phyloP scores from a whole-genome alignment of 768 basidiomycete species.

The Polyporus arcularius region DNA sequence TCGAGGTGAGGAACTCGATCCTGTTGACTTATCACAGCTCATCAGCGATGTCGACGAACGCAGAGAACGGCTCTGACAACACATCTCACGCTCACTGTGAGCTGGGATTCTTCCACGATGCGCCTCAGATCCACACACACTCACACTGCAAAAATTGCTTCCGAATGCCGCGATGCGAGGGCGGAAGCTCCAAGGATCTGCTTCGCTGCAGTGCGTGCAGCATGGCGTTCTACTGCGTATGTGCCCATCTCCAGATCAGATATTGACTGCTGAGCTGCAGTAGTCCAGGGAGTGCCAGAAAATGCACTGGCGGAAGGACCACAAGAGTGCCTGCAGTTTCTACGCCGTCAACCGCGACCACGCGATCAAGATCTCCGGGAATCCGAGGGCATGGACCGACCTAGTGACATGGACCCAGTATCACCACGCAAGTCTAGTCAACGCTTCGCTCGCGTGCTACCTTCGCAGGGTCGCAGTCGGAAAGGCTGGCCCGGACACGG shows the following conservation, averaged over 20 bases:
- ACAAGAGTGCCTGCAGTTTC: background rate
- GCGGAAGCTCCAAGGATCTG: background rate
- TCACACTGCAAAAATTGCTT: conserved; percentile 7
- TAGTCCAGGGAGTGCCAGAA: background rate
- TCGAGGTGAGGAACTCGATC: too few species aligned
- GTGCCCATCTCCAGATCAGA: background rate
- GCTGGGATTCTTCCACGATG: background rate
- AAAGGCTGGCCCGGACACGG: background rate
- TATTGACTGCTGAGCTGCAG: background rate
- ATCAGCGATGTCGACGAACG: too few species aligned
- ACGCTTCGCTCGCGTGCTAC: background rate
- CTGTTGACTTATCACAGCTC: too few species aligned
- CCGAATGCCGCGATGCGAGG: conserved; percentile 4
- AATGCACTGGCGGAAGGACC: background rate
- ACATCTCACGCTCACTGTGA: background rate
- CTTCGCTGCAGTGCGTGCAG: background rate
- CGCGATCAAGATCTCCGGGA: background rate
- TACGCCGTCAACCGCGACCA: background rate
- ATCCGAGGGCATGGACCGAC: conserved; percentile 1
- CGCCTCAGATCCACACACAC: background rate
- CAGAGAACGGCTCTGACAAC: too few species aligned
- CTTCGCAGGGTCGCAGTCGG: background rate
- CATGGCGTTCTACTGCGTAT: conserved; percentile 1
- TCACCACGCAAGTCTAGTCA: background rate
- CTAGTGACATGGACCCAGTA: background rate